Percentiles rank a stretch among this genome's conserved stretches.
These are phyloP conservation scores for Nigrograna mackinnonii DNA, from an alignment of 2,329 filamentous ascomycete genomes.

Conservation along the genomic window DNA sequence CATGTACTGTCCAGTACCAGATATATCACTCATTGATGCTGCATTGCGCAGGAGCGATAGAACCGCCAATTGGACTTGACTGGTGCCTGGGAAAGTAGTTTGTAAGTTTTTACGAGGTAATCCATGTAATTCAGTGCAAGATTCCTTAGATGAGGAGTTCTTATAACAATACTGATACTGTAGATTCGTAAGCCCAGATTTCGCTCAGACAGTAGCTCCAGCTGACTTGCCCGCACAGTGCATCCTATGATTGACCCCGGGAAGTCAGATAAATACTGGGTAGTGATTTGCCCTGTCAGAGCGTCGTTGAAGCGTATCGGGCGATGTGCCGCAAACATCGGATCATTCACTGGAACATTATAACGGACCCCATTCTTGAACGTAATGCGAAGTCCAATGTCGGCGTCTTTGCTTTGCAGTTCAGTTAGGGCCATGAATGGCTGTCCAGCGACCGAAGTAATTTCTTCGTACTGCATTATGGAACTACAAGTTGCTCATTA, in stretches of 20 bases:
- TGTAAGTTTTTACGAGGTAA: background rate
- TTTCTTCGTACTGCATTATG: background rate
- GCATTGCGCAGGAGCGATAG: background rate
- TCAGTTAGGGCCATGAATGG: no score
- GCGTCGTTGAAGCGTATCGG: background rate
- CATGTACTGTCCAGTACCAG: background rate
- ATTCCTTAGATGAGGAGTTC: background rate
- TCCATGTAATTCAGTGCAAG: slow-evolving; percentile 1
- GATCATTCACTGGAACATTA: slow-evolving; percentile 2
- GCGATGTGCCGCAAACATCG: slow-evolving; percentile 3
- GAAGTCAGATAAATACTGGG: background rate
- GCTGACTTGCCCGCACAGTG: background rate
- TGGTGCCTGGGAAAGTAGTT: background rate
- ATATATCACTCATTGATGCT: background rate
- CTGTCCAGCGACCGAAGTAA: background rate
- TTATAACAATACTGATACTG: slow-evolving; percentile 1
- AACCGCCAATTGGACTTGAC: background rate
- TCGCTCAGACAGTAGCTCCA: no score
- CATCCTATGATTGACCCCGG: background rate
- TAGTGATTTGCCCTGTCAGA: background rate
- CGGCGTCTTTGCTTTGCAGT: slow-evolving; percentile 3
- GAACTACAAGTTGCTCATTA: background rate
- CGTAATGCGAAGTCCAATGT: background rate
- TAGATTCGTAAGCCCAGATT: background rate
- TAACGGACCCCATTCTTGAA: background rate